Conservation (phyloP, 768 basidiomycete genomes). For the Mycena polygramma region DNA sequence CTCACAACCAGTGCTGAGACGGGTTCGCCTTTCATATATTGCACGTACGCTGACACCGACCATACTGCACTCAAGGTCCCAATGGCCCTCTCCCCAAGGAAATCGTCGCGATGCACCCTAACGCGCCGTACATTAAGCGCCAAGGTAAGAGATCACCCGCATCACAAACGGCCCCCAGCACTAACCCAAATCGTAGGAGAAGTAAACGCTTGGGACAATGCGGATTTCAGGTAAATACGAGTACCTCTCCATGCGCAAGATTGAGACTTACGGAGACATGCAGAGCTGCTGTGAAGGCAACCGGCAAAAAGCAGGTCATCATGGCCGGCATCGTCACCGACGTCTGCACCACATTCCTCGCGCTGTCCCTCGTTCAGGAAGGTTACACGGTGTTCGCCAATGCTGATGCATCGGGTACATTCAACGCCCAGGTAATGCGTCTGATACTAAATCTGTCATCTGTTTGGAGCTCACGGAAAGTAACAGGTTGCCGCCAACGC, state of each 20-base stretch:
- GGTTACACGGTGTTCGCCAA: constrained; percentile 64
- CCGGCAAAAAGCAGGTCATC: constrained; percentile 64
- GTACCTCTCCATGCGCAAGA: background rate
- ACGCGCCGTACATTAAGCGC: constrained; percentile 60
- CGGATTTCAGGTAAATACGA: constrained; percentile 51
- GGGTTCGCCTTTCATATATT: constrained; percentile 43
- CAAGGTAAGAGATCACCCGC: constrained; percentile 40
- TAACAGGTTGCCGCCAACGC: constrained; percentile 54
- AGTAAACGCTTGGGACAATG: constrained; percentile 67
- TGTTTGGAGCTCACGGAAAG: too few species aligned
- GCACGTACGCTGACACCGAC: background rate
- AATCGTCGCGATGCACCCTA: constrained; percentile 58
- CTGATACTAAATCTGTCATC: too few species aligned
- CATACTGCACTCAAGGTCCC: constrained; percentile 52
- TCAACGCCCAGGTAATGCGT: constrained; percentile 42
- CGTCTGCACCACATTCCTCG: constrained; percentile 64
- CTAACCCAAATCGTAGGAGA: constrained; percentile 43
- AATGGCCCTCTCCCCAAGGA: constrained; percentile 63
- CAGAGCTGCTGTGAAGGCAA: constrained; percentile 56
- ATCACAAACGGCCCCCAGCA: background rate
- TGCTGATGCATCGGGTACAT: constrained; percentile 60
- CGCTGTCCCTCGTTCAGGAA: constrained; percentile 58
- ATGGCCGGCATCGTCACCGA: constrained; percentile 65
- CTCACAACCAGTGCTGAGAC: constrained; percentile 61
- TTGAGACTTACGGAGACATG: background rate